Conservation (phyloP, 2,329 filamentous ascomycete species). For the Trichoderma sp. region DNA sequence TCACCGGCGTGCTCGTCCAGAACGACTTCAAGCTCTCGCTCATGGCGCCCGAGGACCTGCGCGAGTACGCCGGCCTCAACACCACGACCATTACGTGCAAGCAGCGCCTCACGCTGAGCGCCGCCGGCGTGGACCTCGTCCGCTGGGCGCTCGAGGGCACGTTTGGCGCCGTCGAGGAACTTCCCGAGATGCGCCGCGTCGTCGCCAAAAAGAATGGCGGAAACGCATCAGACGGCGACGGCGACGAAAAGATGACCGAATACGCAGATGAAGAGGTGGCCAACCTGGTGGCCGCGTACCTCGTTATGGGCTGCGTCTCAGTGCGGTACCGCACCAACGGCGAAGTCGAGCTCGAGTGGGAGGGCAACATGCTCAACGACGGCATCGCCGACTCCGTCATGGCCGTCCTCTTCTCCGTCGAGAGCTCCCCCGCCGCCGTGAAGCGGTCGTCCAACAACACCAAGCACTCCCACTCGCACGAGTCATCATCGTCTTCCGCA, state of each 20-base stretch:
- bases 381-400: slow-evolving; percentile 97
- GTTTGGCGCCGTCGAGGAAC: slow-evolving; percentile 80
- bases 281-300: slow-evolving; percentile 57
- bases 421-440: slow-evolving; percentile 92
- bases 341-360: slow-evolving; percentile 91
- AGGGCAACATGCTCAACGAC: slow-evolving; percentile 96
- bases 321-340: slow-evolving; percentile 77
- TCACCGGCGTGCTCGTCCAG: slow-evolving; percentile 91
- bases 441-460: slow-evolving; percentile 58
- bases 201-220: slow-evolving; percentile 39
- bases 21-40: slow-evolving; percentile 97
- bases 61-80: slow-evolving; percentile 94
- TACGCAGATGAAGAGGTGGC: slow-evolving; percentile 67
- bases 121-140: slow-evolving; percentile 87
- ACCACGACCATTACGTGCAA: slow-evolving; percentile 94
- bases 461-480: slow-evolving; percentile 38
- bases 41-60: slow-evolving; percentile 94
- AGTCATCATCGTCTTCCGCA: slow-evolving; percentile 3
- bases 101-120: slow-evolving; percentile 83
- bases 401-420: slow-evolving; percentile 86
- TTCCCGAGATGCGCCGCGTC: slow-evolving; percentile 55
- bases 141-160: slow-evolving; percentile 93
- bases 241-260: slow-evolving; percentile 42
- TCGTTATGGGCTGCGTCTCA: slow-evolving; percentile 87
- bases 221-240: slow-evolving; percentile 40